Evolutionary conservation across 1,284 basidiomycete species (phyloP).

Genomic region (Ganoderma meredithae): DNA sequence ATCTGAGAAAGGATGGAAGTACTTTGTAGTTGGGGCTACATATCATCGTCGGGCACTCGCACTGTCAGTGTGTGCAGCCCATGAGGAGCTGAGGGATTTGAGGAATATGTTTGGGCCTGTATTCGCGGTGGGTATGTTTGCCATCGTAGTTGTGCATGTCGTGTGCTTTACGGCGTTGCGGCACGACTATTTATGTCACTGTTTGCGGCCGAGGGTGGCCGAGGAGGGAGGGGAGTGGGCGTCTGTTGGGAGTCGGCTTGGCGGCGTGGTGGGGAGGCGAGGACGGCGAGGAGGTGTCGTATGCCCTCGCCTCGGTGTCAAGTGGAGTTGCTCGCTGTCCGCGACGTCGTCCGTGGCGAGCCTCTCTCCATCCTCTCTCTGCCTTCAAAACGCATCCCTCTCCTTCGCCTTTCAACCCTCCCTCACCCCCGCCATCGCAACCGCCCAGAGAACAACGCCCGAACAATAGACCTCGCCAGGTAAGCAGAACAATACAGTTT

Average conservation of each 20-base stretch:
- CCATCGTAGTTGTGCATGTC: too few species aligned
- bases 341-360: constrained; percentile 21
- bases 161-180: too few species aligned
- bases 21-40: too few species aligned
- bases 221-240: not conserved
- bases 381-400: not conserved
- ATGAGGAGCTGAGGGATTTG: constrained; percentile 41
- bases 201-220: not conserved
- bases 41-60: too few species aligned
- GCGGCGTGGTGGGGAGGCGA: constrained; percentile 1
- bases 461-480: constrained; percentile 36
- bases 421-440: constrained; percentile 8
- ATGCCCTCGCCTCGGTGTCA: not conserved
- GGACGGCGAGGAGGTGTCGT: not conserved
- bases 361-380: constrained; percentile 3
- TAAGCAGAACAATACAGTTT: constrained; percentile 30
- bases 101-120: constrained; percentile 39
- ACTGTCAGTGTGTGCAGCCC: constrained; percentile 44
- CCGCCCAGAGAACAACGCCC: constrained; percentile 32
- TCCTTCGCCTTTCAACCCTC: constrained; percentile 3
- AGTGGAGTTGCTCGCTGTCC: constrained; percentile 11
- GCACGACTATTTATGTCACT: too few species aligned
- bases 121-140: constrained; percentile 26
- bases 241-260: not conserved
- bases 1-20: too few species aligned